Percentiles rank a stretch among this genome's conserved stretches.
phyloP scores from a whole-genome alignment of 1,284 basidiomycete genomes.

The Cryptococcus maquisensis region DNA sequence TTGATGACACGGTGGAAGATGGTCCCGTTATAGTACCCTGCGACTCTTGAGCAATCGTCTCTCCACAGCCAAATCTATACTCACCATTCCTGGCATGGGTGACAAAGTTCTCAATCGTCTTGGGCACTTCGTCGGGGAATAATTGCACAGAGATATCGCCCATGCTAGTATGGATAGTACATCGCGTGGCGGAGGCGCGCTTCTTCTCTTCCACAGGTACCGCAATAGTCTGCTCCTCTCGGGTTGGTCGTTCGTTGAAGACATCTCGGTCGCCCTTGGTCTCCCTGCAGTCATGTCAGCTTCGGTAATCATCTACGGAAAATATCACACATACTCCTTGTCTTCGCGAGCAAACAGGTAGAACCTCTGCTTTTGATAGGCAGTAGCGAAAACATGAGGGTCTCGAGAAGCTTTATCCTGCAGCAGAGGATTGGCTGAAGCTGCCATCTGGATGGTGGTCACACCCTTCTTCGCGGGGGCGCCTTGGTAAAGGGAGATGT shows the following conservation, averaged over 20 bases:
- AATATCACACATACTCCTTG: slow-evolving; percentile 64
- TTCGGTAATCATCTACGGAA: not conserved
- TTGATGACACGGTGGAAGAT: slow-evolving; percentile 98
- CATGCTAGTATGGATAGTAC: slow-evolving; percentile 86
- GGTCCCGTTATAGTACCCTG: slow-evolving; percentile 84
- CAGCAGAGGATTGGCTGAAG: slow-evolving; percentile 90
- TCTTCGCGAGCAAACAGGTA: slow-evolving; percentile 92
- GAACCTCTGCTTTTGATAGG: slow-evolving; percentile 89
- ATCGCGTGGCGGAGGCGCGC: slow-evolving; percentile 60
- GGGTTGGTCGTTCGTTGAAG: slow-evolving; percentile 96
- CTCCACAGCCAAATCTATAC: not conserved
- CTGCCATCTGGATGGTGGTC: slow-evolving; percentile 85
- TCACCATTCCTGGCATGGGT: slow-evolving; percentile 71
- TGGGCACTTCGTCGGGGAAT: slow-evolving; percentile 87
- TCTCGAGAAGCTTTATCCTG: slow-evolving; percentile 77
- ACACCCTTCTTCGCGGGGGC: slow-evolving; percentile 80
- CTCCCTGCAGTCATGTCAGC: slow-evolving; percentile 56
- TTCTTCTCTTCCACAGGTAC: slow-evolving; percentile 55
- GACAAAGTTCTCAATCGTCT: slow-evolving; percentile 95
- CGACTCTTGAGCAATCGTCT: not conserved
- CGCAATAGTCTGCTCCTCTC: slow-evolving; percentile 91
- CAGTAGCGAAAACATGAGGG: slow-evolving; percentile 89
- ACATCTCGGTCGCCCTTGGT: slow-evolving; percentile 89
- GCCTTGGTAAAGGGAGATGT: slow-evolving; percentile 87
- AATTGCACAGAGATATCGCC: slow-evolving; percentile 85